Percentiles rank a stretch among this genome's conserved stretches.
These are phyloP conservation scores for Rhizopus microsporus DNA, from an alignment of 371 early-diverging fungal species.

Conservation along the genomic window DNA sequence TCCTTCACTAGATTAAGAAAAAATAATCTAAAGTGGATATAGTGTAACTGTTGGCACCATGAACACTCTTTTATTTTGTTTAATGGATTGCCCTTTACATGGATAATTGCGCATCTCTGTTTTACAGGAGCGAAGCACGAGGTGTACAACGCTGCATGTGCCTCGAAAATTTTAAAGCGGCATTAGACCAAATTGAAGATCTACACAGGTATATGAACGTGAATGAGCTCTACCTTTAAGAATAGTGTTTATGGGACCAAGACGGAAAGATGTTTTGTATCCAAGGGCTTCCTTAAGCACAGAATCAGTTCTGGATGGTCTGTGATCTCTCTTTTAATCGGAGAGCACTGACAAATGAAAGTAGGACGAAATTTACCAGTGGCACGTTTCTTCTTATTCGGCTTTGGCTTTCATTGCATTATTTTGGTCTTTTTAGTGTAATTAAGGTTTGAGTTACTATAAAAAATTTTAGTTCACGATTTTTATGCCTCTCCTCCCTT, in stretches of 20 bases:
- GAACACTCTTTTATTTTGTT: no score
- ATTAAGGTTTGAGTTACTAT: conserved; percentile 7
- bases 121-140: conserved; percentile 19
- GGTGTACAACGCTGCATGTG: conserved; percentile 31
- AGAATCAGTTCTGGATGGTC: conserved; percentile 1
- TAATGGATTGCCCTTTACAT: no score
- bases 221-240: neutral
- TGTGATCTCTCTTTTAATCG: conserved; percentile 14
- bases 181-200: neutral
- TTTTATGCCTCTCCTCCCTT: conserved; percentile 1
- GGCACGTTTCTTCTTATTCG: conserved; percentile 23
- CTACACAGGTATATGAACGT: conserved; percentile 1
- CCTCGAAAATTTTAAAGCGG: conserved; percentile 7
- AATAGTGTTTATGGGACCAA: neutral
- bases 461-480: conserved; percentile 12
- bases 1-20: no score
- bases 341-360: conserved; percentile 30
- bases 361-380: conserved; percentile 16
- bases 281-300: neutral
- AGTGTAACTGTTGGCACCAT: no score
- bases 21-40: no score
- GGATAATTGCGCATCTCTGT: no score
- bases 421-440: conserved; percentile 17
- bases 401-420: neutral
- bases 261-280: neutral